phyloP scores from a whole-genome alignment of 805 yeast genomes.

The Barnettozyma sp. region DNA sequence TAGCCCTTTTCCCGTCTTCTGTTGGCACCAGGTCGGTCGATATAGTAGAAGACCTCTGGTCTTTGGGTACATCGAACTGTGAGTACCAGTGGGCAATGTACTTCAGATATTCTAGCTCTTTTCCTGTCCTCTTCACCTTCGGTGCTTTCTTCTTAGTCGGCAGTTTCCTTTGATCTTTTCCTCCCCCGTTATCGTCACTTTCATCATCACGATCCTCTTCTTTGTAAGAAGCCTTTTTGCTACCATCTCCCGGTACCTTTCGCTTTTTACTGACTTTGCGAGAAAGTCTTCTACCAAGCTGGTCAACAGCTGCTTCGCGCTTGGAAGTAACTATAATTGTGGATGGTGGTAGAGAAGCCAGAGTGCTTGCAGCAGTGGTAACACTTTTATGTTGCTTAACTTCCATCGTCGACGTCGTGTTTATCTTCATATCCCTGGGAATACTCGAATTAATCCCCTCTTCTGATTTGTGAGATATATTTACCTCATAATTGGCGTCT shows the following conservation, averaged over 20 bases:
- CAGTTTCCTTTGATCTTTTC: too few relatives aligned
- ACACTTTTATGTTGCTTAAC: background rate
- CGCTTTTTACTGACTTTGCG: too few relatives aligned
- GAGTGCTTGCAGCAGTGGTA: too few relatives aligned
- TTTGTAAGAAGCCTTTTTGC: too few relatives aligned
- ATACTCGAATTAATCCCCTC: background rate
- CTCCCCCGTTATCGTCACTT: background rate
- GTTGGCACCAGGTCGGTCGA: too few relatives aligned
- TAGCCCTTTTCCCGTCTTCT: background rate
- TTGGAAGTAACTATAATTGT: too few relatives aligned
- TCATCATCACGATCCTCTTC: too few relatives aligned
- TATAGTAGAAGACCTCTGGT: too few relatives aligned
- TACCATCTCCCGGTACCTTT: too few relatives aligned
- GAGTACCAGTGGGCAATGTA: slow-evolving; percentile 3
- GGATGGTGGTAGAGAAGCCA: too few relatives aligned
- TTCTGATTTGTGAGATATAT: background rate
- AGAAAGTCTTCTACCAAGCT: too few relatives aligned
- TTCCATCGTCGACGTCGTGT: background rate
- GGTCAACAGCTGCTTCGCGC: too few relatives aligned
- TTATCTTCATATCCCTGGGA: background rate
- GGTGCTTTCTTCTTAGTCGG: background rate
- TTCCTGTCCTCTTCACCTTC: background rate
- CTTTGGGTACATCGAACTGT: slow-evolving; percentile 1
- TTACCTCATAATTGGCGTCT: background rate
- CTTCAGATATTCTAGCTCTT: background rate